These are phyloP conservation scores for Herpetomonas tarakana DNA, from an alignment of 208 protist genomes.

Conservation along the genomic window DNA sequence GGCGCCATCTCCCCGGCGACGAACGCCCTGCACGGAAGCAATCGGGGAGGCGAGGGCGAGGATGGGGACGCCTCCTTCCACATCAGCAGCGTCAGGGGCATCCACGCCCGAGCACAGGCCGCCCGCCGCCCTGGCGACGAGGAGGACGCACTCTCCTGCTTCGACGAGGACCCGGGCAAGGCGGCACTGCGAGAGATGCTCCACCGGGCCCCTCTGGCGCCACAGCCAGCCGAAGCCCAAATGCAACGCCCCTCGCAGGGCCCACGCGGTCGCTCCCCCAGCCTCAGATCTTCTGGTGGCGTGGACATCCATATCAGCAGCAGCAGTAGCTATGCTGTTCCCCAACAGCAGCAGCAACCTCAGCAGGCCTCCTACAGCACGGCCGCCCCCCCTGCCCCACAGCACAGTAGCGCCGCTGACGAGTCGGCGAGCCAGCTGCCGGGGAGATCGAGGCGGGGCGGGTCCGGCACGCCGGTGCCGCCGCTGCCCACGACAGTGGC, in stretches of 20 bases:
- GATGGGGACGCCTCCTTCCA: background rate
- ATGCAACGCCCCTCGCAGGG: background rate
- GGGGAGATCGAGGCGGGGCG: background rate
- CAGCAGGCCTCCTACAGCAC: background rate
- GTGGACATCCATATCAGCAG: background rate
- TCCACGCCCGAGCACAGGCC: background rate
- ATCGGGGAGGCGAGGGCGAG: no score
- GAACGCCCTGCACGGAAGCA: background rate
- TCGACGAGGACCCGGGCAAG: conserved; percentile 46
- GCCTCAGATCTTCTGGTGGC: background rate
- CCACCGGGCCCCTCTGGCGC: conserved; percentile 6
- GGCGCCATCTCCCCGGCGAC: background rate
- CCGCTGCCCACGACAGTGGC: conserved; percentile 2
- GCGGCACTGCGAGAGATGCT: conserved; percentile 27
- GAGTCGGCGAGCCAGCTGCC: background rate
- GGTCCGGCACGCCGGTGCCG: background rate
- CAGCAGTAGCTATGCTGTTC: background rate
- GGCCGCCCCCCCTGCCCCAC: no score
- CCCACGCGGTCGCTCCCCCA: background rate
- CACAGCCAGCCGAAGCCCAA: background rate
- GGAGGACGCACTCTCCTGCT: conserved; percentile 13
- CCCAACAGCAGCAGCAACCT: no score
- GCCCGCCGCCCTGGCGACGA: conserved; percentile 2
- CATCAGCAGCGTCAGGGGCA: background rate
- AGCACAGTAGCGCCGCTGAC: background rate